Base-by-base conservation (phyloP, 805 yeast genomes). In the Metschnikowia orientalis region DNA sequence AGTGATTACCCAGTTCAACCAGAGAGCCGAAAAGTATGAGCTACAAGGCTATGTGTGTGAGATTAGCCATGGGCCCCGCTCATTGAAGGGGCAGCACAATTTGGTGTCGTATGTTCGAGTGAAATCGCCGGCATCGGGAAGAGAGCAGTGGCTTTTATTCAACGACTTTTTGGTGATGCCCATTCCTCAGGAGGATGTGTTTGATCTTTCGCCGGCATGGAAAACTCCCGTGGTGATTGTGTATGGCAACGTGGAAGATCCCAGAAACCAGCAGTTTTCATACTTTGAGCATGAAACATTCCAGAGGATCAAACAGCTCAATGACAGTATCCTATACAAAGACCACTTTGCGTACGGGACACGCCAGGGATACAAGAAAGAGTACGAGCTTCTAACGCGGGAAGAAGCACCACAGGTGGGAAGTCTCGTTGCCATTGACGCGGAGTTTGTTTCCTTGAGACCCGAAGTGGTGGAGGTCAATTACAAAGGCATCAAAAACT, bases 121-220 rank as follows among this genome's bases (percentile, higher is more conserved):
- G 4, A 62, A 57, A 10, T 34, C 44, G 3, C 41, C 42, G 3
- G 35, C 43, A 4, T 42, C 37, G 32, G 42, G 40, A 7, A 33
- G 30, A 16, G 69, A 69, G 28, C 52, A 52, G 46, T 92, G 98
- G 98, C 77, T 71, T 50, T 56, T 92, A 51, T 87, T 92, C 56
- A 92, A 92, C 53, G 97, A 92, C 56, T 92, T 90, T 57, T 62
- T 92, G 43, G 97, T 89, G 10, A 73, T 77, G 47, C 79, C 77
- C 15, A 69, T 92, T 1, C 69, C 80, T 1, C 85, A 81, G 45
- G 72, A 70, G 9, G 97, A 92, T 46, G 97, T 84, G 0, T 67
- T 88, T 29, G 76, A 87, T 51, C 58, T 87, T 29, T 61, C 77
- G 1, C 67, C 70, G 30, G 68, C 80, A 64, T 89, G 96, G 95